Evolutionary conservation across 2,329 filamentous ascomycete species (phyloP).

Genomic region (Trichophyton rubrum): DNA sequence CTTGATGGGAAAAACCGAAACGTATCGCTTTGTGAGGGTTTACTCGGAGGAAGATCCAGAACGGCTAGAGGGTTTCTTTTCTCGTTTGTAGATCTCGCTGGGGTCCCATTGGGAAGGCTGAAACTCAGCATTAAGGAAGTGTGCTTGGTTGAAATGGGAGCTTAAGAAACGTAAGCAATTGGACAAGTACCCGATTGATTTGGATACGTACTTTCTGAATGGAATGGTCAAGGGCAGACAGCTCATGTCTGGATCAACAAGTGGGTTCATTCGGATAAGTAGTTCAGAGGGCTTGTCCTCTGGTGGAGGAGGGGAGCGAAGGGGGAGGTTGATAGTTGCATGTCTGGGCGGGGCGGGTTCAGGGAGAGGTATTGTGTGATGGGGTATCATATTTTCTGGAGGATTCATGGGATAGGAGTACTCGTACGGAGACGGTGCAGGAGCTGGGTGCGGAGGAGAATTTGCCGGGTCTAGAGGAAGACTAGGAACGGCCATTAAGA

Average conservation of each 20-base stretch:
- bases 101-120: conserved; percentile 36
- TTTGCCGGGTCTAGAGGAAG: conserved; percentile 28
- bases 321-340: conserved; percentile 5
- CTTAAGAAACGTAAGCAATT: conserved; percentile 16
- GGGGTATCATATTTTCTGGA: conserved; percentile 15
- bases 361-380: background rate
- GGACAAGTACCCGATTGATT: background rate
- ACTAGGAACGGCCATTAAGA: conserved; percentile 30
- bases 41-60: background rate
- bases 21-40: background rate
- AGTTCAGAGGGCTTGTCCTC: conserved; percentile 19
- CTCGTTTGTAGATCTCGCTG: conserved; percentile 24
- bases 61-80: background rate
- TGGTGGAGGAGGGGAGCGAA: conserved; percentile 15
- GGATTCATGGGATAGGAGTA: conserved; percentile 18
- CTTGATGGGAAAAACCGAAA: too few species aligned
- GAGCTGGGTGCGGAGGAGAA: conserved; percentile 8
- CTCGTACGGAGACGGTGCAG: conserved; percentile 22
- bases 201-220: conserved; percentile 29
- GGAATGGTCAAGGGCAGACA: conserved; percentile 28
- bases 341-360: background rate
- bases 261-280: conserved; percentile 30
- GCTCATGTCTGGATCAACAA: conserved; percentile 31
- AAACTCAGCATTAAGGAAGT: conserved; percentile 36
- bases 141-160: conserved; percentile 34